These are phyloP conservation scores for Coniochaeta sp. DNA, from an alignment of 2,329 filamentous ascomycete species.

Conservation along the genomic window DNA sequence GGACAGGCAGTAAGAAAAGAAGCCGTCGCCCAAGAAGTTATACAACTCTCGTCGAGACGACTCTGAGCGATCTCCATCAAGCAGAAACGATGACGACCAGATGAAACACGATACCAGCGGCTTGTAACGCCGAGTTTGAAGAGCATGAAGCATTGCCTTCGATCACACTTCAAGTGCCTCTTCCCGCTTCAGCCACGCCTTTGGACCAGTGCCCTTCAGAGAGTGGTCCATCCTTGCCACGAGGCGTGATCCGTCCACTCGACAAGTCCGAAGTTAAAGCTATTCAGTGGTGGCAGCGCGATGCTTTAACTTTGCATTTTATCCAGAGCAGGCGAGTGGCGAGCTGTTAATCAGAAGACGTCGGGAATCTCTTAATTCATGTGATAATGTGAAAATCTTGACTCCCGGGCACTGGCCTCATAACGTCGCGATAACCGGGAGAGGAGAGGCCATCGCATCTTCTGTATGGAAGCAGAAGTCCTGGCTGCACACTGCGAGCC, in stretches of 20 bases:
- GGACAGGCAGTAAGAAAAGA: background rate
- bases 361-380: background rate
- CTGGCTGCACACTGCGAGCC: background rate
- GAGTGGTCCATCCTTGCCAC: background rate
- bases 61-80: background rate
- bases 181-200: background rate
- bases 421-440: background rate
- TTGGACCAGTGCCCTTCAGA: background rate
- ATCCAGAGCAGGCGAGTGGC: background rate
- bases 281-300: background rate
- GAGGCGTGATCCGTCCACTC: background rate
- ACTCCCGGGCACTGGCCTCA: background rate
- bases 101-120: background rate
- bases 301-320: background rate
- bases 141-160: conserved; percentile 1
- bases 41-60: background rate
- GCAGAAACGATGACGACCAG: conserved; percentile 2
- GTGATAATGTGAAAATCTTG: background rate
- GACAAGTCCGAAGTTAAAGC: background rate
- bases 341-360: background rate
- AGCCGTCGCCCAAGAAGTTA: background rate
- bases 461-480: background rate
- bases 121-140: background rate
- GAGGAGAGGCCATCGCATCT: background rate
- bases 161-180: background rate